Evolutionary conservation across 225 moss, liverwort and hornwort genomes (phyloP).

Genomic region (Antitrichia curtipendula): DNA sequence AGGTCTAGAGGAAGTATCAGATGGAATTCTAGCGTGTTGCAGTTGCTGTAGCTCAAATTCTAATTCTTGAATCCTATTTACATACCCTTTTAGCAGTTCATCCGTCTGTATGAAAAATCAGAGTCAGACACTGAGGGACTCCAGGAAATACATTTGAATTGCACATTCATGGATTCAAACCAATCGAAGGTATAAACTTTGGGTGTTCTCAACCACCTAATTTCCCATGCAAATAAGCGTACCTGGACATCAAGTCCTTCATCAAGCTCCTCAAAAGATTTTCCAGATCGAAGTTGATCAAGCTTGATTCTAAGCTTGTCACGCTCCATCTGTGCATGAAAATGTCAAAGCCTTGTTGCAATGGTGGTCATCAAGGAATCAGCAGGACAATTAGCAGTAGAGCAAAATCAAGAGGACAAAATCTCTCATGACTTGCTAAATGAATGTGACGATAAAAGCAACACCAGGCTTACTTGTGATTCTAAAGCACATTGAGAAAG

Average conservation of each 20-base stretch:
- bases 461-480: slow-evolving; percentile 38
- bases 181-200: background rate
- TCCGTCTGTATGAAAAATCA: slow-evolving; percentile 38
- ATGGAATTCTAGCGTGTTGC: slow-evolving; percentile 35
- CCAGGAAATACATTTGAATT: background rate
- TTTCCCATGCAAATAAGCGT: background rate
- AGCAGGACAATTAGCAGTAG: background rate
- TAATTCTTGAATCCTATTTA: slow-evolving; percentile 64
- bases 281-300: slow-evolving; percentile 75
- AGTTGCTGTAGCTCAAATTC: slow-evolving; percentile 57
- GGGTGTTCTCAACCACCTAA: background rate
- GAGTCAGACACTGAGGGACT: background rate
- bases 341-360: background rate
- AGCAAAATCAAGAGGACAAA: background rate
- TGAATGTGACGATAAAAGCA: background rate
- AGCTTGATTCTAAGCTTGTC: slow-evolving; percentile 69
- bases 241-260: slow-evolving; percentile 66
- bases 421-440: background rate
- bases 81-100: slow-evolving; percentile 52
- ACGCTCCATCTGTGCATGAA: slow-evolving; percentile 48
- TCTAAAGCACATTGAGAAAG: slow-evolving; percentile 59
- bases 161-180: background rate
- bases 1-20: slow-evolving; percentile 39
- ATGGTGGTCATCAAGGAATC: background rate
- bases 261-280: slow-evolving; percentile 69